These are phyloP conservation scores for Paraglomus brasilianum DNA, from an alignment of 192 early-diverging fungal genomes.

Conservation along the genomic window DNA sequence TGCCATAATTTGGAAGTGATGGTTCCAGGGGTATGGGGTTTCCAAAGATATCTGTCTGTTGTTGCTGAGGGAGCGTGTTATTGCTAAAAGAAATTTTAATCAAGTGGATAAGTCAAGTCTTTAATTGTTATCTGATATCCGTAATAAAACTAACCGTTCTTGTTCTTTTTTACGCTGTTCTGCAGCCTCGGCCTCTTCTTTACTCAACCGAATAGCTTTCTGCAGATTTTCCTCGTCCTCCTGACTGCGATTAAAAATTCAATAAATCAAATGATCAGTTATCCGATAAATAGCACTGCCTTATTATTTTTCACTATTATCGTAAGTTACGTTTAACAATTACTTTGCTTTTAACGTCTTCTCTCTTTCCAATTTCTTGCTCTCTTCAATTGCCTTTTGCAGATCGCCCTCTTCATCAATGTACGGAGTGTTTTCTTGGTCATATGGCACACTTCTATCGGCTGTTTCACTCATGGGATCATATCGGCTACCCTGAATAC, in stretches of 20 bases:
- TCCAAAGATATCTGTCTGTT: constrained; percentile 21
- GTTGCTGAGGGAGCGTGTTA: constrained; percentile 22
- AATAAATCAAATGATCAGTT: constrained; percentile 13
- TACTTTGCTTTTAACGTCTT: constrained; percentile 34
- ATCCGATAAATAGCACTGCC: constrained; percentile 29
- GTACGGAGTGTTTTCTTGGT: constrained; percentile 45
- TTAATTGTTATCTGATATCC: constrained; percentile 16
- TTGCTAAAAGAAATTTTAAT: constrained; percentile 4
- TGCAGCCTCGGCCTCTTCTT: constrained; percentile 39
- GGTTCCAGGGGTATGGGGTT: not conserved
- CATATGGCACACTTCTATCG: constrained; percentile 31
- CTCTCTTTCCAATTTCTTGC: constrained; percentile 55
- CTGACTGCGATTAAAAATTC: not conserved
- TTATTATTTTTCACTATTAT: not conserved
- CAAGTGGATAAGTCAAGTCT: constrained; percentile 1
- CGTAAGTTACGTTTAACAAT: not conserved
- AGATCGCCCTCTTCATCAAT: constrained; percentile 81
- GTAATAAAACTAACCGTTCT: constrained; percentile 25
- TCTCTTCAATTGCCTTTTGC: constrained; percentile 80
- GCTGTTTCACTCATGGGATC: not conserved
- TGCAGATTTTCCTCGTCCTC: constrained; percentile 45
- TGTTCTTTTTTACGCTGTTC: constrained; percentile 40
- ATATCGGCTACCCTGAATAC: constrained; percentile 52
- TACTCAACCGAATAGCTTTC: constrained; percentile 45
- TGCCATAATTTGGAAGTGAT: constrained; percentile 2